Conservation (phyloP, 768 basidiomycete species). For the Strobilomyces echinocephalus region DNA sequence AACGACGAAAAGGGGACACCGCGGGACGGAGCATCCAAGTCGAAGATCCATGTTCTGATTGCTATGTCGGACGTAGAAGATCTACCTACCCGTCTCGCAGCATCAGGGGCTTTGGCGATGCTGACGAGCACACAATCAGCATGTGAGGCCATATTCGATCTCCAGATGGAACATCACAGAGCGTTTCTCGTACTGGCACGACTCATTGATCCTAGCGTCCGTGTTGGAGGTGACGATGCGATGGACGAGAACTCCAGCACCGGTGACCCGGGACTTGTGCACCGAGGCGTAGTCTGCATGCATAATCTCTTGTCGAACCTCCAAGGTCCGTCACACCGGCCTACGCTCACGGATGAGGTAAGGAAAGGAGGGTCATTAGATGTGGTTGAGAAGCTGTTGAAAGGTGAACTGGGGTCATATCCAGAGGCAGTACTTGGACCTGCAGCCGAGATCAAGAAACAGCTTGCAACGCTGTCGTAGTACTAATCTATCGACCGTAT, state of each 20-base stretch:
- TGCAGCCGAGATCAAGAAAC: conserved; percentile 49
- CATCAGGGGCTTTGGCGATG: conserved; percentile 84
- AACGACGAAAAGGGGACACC: conserved; percentile 32
- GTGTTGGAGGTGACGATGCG: conserved; percentile 30
- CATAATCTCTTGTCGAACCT: conserved; percentile 56
- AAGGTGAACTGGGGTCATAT: conserved; percentile 33
- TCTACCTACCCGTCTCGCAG: conserved; percentile 78
- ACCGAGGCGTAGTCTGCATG: conserved; percentile 75
- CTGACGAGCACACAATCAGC: conserved; percentile 59
- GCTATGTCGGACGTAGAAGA: conserved; percentile 88
- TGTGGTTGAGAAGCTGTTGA: conserved; percentile 49
- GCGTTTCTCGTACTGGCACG: conserved; percentile 63
- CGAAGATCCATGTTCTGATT: conserved; percentile 75
- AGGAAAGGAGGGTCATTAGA: conserved; percentile 48
- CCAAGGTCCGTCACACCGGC: conserved; percentile 34
- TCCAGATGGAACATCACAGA: conserved; percentile 62
- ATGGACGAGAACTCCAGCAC: conserved; percentile 34
- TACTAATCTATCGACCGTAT: neutral
- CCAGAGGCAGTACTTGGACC: conserved; percentile 41
- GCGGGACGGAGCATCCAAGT: conserved; percentile 31
- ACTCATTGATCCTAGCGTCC: conserved; percentile 57
- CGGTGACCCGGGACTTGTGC: conserved; percentile 58
- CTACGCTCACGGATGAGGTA: conserved; percentile 47
- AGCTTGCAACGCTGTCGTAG: conserved; percentile 28
- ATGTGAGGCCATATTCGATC: conserved; percentile 55